A percentile compares a stretch with the other conserved stretches of the same genome.
phyloP scores from a whole-genome alignment of 805 yeast species.

The Zygosaccharomyces kombuchaensis region DNA sequence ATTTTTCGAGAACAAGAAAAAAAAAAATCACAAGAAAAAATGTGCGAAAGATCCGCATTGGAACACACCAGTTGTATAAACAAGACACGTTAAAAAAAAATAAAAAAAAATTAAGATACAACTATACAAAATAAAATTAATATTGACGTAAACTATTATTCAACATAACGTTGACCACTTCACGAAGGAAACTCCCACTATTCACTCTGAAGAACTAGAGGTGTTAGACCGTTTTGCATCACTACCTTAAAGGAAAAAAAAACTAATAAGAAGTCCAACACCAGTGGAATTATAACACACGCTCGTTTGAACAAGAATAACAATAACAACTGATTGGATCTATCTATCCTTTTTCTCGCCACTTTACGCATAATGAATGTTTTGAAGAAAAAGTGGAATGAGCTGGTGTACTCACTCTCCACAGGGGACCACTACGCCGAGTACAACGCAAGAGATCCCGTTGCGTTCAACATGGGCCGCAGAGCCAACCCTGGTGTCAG shows the following conservation, averaged over 20 bases:
- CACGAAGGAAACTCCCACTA: background rate
- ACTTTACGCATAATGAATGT: constrained; percentile 29
- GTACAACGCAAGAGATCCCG: constrained; percentile 45
- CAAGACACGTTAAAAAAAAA: background rate
- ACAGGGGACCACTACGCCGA: constrained; percentile 71
- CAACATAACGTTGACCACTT: background rate
- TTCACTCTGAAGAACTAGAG: background rate
- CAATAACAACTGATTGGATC: too few species aligned
- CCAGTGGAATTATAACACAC: background rate
- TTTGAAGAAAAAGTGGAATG: constrained; percentile 47
- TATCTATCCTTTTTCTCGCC: background rate
- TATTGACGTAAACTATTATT: background rate
- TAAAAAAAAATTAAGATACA: background rate
- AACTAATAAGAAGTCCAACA: background rate
- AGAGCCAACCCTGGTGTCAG: constrained; percentile 18
- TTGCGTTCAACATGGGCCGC: constrained; percentile 28
- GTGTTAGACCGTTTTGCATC: background rate
- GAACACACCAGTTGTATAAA: constrained; percentile 3
- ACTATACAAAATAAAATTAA: background rate
- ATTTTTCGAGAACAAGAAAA: background rate
- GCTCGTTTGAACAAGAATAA: background rate
- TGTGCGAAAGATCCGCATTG: constrained; percentile 4
- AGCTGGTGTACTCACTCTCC: constrained; percentile 57
- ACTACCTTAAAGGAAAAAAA: background rate
- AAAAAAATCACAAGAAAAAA: background rate